Evolutionary conservation across 257 asterid species (phyloP).

Genomic region (Plectranthus barbatus): DNA sequence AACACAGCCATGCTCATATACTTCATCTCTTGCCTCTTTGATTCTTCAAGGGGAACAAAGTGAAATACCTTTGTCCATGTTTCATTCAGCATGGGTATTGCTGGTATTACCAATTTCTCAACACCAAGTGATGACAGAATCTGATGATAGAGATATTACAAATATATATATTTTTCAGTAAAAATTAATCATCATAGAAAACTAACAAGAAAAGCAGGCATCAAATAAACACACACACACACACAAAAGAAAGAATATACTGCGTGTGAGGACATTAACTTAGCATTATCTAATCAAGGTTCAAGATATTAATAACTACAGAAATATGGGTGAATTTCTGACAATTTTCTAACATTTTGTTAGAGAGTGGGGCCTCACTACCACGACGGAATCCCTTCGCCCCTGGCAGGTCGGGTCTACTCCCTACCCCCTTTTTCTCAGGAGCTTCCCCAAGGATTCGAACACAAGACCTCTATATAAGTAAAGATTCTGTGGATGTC

Average conservation of each 20-base stretch:
- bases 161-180: background rate
- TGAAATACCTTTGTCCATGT: slow-evolving; percentile 89
- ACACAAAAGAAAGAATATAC: background rate
- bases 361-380: no score
- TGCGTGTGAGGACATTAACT: background rate
- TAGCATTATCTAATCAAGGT: background rate
- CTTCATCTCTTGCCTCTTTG: slow-evolving; percentile 57
- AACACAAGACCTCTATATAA: no score
- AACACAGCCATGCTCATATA: slow-evolving; percentile 67
- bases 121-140: slow-evolving; percentile 67
- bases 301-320: background rate
- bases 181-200: background rate
- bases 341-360: no score
- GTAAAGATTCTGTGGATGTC: no score
- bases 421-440: no score
- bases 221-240: background rate
- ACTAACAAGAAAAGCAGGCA: background rate
- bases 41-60: slow-evolving; percentile 61
- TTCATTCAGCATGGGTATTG: slow-evolving; percentile 62
- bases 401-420: no score
- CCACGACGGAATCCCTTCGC: no score
- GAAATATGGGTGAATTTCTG: background rate
- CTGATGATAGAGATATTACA: slow-evolving; percentile 33
- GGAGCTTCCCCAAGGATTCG: no score
- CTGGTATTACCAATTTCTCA: slow-evolving; percentile 76